These are phyloP conservation scores for Colletotrichum musae DNA, from an alignment of 2,329 filamentous ascomycete genomes.

Conservation along the genomic window DNA sequence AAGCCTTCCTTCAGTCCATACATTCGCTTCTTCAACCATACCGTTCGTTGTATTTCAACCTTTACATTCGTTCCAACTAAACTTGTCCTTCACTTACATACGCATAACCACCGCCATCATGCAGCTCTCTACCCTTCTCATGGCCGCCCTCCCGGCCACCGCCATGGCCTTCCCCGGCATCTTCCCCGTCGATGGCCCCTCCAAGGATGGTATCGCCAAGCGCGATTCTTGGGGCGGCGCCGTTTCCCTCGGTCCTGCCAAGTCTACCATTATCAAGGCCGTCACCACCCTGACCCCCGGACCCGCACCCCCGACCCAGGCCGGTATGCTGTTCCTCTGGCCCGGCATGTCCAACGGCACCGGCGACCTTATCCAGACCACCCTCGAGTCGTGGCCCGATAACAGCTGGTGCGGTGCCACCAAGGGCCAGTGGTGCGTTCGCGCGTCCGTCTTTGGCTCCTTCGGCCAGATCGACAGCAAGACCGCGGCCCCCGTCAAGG, in stretches of 20 bases:
- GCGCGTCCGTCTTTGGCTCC: conserved; percentile 50
- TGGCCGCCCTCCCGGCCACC: conserved; percentile 22
- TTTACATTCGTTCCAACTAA: conserved; percentile 18
- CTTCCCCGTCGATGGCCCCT: conserved; percentile 26
- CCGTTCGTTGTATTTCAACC: conserved; percentile 9
- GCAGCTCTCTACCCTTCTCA: conserved; percentile 29
- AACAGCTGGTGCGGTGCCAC: conserved; percentile 58
- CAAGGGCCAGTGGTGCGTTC: conserved; percentile 55
- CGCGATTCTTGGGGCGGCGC: conserved; percentile 29
- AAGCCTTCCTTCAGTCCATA: not conserved
- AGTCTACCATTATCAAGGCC: conserved; percentile 52
- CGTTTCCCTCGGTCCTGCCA: conserved; percentile 33
- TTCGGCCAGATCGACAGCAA: conserved; percentile 52
- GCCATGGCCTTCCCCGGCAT: conserved; percentile 30
- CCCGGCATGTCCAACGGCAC: conserved; percentile 62
- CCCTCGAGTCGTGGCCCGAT: conserved; percentile 56
- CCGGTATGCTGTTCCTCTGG: conserved; percentile 58
- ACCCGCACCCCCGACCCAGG: conserved; percentile 53
- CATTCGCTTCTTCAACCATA: conserved; percentile 21
- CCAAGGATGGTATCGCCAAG: conserved; percentile 22
- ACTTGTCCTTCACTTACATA: conserved; percentile 6
- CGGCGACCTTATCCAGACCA: conserved; percentile 58
- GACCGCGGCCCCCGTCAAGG: conserved; percentile 28
- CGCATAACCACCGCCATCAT: conserved; percentile 7
- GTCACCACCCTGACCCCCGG: conserved; percentile 58